A percentile compares a stretch with the other conserved stretches of the same genome.
phyloP scores from a whole-genome alignment of 2,329 filamentous ascomycete species.

The Fusarium virguliforme region DNA sequence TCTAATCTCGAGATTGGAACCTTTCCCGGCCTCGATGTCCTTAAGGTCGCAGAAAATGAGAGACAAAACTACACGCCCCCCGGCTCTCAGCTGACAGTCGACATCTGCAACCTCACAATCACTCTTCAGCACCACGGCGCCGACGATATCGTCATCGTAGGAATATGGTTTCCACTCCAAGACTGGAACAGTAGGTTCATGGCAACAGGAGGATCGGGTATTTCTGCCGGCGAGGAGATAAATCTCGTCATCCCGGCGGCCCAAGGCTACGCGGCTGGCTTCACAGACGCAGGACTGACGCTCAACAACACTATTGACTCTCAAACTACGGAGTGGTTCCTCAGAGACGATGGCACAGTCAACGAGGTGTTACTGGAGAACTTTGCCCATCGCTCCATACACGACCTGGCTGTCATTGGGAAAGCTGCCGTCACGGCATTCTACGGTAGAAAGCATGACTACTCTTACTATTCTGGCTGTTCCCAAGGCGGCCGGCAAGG shows the following conservation, averaged over 20 bases:
- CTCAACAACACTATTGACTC: background rate
- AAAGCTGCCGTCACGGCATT: background rate
- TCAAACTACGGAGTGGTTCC: background rate
- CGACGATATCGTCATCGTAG: background rate
- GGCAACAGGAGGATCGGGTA: background rate
- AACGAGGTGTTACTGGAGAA: background rate
- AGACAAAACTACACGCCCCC: background rate
- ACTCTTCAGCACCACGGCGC: background rate
- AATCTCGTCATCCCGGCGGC: background rate
- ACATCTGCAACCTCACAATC: background rate
- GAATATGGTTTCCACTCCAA: background rate
- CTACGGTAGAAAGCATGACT: background rate
- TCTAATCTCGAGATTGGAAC: background rate
- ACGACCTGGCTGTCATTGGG: background rate
- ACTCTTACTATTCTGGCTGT: background rate
- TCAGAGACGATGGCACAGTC: background rate
- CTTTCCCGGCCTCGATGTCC: background rate
- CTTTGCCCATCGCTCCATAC: background rate
- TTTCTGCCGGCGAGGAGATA: background rate
- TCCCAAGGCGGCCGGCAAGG: slow-evolving; percentile 8
- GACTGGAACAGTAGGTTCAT: background rate
- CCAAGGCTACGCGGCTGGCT: background rate
- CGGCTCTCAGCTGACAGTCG: background rate
- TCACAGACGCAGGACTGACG: background rate
- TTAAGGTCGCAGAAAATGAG: background rate